Conservation (phyloP, 768 basidiomycete genomes). For the Russula dissimulans region DNA sequence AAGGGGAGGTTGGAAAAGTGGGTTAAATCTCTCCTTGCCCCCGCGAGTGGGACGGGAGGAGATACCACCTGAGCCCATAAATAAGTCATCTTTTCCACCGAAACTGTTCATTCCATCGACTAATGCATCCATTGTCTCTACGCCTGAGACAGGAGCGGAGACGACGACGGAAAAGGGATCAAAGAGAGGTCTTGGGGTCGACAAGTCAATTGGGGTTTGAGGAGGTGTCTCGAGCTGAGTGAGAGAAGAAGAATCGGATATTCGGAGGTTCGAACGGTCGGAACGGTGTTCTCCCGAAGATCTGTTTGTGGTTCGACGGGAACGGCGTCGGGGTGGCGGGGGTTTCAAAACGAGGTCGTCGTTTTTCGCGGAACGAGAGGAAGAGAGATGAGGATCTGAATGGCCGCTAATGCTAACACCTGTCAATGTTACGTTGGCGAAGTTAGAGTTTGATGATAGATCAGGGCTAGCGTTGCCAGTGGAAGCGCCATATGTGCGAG, state of each 20-base stretch:
- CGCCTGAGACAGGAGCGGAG: slow-evolving; percentile 66
- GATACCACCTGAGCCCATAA: slow-evolving; percentile 31
- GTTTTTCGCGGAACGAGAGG: neutral
- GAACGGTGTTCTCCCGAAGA: slow-evolving; percentile 3
- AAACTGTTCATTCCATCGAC: slow-evolving; percentile 83
- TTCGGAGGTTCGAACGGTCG: slow-evolving; percentile 32
- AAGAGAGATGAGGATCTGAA: slow-evolving; percentile 2
- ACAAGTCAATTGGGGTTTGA: slow-evolving; percentile 53
- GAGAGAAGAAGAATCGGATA: slow-evolving; percentile 59
- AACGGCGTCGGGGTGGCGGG: slow-evolving; percentile 10
- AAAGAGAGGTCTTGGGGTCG: slow-evolving; percentile 22
- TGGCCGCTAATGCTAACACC: neutral
- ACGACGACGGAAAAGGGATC: slow-evolving; percentile 47
- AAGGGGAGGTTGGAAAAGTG: slow-evolving; percentile 73
- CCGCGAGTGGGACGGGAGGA: slow-evolving; percentile 45
- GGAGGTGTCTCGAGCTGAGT: slow-evolving; percentile 61
- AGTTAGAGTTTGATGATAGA: slow-evolving; percentile 15
- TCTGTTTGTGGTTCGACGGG: slow-evolving; percentile 7
- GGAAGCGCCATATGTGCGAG: slow-evolving; percentile 1
- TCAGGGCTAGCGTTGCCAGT: slow-evolving; percentile 7
- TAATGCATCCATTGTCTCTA: slow-evolving; percentile 81
- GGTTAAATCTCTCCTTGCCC: slow-evolving; percentile 44
- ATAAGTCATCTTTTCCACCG: slow-evolving; percentile 42
- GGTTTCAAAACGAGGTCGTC: slow-evolving; percentile 11
- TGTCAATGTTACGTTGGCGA: slow-evolving; percentile 1